Base-by-base conservation (phyloP, 108 stramenopile species). In the Cyclotella kingstonii region DNA sequence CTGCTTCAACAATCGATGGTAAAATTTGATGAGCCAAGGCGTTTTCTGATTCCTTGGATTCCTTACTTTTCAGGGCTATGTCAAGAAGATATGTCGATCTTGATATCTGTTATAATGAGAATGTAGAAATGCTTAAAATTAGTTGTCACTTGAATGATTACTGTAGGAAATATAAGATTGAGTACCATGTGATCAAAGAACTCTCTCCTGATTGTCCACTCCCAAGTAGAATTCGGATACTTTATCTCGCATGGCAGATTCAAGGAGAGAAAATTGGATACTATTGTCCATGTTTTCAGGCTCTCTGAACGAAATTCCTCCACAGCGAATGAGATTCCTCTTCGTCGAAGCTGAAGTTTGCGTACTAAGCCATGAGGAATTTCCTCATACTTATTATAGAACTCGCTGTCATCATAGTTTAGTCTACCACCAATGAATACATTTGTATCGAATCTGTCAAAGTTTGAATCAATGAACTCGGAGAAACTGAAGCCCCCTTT, bases 361-460 rank as follows among this genome's bases (percentile, higher is more conserved):
- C 70, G 61, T 0, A 82, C 72, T 6, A 89, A 45, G 2, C 89
- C 87, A 17, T 70, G 36, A 22, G 81, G 85, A n/a, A 77, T 41
- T 57, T 87, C 64, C 43, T 84, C 81, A 48, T 85, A 88, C 14
- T 43, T 45, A 25, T 59, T 39, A 17, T 52, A 35, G 47, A 73
- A 68, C 19, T 18, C 45, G 4, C 44, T 43, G 45, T 91, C 90
- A 7, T 63, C 59, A 45, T 75, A 74, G 48, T 53, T 85, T 12
- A 86, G 25, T 35, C 60, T 79, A 4, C 90, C 90, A 12, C 74
- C 84, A 14, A 91, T 26, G 63, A 67, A 91, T 0, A 91, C 65
- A 19, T 67, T 64, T 10, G 77, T 65, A 9, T 60, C 23, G 23
- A 64, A 55, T 18, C 18, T 3, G 0, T 68, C 40, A 2, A 46